A percentile compares a stretch with the other conserved stretches of the same genome.
phyloP scores from a whole-genome alignment of 306 rosid species.

The Acacia acuminata region DNA sequence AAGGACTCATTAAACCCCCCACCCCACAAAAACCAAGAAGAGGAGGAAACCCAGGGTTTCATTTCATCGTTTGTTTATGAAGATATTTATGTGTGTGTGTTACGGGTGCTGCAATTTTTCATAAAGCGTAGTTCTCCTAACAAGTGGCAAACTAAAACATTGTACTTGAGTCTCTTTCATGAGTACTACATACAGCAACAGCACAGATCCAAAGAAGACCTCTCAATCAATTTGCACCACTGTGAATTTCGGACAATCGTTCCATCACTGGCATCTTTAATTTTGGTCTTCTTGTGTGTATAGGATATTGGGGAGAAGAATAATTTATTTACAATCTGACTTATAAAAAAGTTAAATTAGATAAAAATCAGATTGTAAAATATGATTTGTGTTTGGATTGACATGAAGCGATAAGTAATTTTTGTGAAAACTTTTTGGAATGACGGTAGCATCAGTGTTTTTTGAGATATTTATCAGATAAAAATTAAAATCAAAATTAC shows the following conservation, averaged over 20 bases:
- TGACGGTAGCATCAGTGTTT: no score
- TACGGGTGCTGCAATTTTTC: neutral
- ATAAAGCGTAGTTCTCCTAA: neutral
- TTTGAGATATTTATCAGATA: no score
- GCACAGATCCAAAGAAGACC: neutral
- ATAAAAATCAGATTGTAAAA: no score
- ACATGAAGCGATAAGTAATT: no score
- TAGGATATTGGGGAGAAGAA: no score
- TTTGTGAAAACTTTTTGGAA: no score
- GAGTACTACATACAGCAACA: neutral
- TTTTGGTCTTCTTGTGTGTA: no score
- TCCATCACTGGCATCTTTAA: neutral
- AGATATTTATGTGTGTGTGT: neutral
- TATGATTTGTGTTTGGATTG: no score
- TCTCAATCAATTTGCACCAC: neutral
- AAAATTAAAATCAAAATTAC: no score
- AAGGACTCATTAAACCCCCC: neutral
- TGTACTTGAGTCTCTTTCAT: constrained; percentile 17
- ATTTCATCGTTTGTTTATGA: neutral
- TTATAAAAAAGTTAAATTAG: no score
- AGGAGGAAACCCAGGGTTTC: neutral
- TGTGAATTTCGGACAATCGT: neutral
- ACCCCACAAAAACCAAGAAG: neutral
- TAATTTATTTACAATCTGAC: no score
- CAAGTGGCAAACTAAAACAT: neutral